Evolutionary conservation across 208 protist genomes (phyloP).

Genomic region (Crithidia fasciculata): DNA sequence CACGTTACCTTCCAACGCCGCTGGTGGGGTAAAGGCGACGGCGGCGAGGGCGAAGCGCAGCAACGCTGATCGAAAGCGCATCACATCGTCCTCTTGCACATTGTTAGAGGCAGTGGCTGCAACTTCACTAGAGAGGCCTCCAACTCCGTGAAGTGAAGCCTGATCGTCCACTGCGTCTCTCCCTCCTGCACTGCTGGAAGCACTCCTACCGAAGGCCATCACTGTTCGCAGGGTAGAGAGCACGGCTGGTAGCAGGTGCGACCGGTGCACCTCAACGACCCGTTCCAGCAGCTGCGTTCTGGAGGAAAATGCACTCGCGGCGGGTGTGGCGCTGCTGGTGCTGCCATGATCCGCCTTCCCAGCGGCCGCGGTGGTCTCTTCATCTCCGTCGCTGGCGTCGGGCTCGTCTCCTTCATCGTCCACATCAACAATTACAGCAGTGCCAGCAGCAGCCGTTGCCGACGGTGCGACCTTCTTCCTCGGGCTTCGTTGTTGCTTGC

Average conservation of each 20-base stretch:
- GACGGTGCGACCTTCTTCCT: background rate
- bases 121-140: no score
- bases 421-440: slow-evolving; percentile 19
- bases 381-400: background rate
- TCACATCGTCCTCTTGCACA: background rate
- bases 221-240: background rate
- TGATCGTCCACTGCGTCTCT: background rate
- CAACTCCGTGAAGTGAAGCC: no score
- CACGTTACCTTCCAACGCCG: background rate
- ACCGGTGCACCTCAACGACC: background rate
- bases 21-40: slow-evolving; percentile 6
- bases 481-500: background rate
- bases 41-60: slow-evolving; percentile 3
- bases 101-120: background rate
- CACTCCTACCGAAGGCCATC: no score
- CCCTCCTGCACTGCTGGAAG: background rate
- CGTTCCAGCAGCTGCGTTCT: slow-evolving; percentile 16
- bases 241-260: background rate
- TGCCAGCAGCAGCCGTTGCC: background rate
- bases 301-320: background rate
- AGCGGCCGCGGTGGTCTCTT: background rate
- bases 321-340: background rate
- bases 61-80: background rate
- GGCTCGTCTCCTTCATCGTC: slow-evolving; percentile 12
- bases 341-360: background rate